Evolutionary conservation across 108 stramenopile species (phyloP).

Genomic region (Nitzschia putrida): DNA sequence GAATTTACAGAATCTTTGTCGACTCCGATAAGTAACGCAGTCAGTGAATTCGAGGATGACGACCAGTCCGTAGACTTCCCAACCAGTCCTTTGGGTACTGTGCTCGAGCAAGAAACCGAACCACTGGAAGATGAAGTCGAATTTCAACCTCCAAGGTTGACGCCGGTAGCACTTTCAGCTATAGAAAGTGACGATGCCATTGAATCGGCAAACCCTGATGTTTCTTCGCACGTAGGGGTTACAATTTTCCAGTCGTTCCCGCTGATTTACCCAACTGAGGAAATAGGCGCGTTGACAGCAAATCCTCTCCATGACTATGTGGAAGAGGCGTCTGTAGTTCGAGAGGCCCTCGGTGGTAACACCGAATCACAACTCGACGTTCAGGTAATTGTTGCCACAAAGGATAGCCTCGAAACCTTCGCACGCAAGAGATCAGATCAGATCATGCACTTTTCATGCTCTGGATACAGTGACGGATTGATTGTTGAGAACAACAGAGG

Average conservation of each 20-base stretch:
- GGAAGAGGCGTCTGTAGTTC: constrained; percentile 4
- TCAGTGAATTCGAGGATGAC: constrained; percentile 10
- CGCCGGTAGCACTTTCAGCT: background rate
- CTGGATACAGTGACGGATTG: constrained; percentile 49
- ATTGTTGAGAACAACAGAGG: constrained; percentile 64
- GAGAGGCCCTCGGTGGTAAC: constrained; percentile 3
- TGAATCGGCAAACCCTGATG: background rate
- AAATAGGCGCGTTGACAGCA: constrained; percentile 1
- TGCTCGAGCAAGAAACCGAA: too few species aligned
- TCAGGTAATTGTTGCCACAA: constrained; percentile 51
- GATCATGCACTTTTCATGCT: constrained; percentile 58
- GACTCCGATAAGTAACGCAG: background rate
- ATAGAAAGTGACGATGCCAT: background rate
- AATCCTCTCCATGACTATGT: constrained; percentile 17
- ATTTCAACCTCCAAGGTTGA: background rate
- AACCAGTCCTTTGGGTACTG: background rate
- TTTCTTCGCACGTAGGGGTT: constrained; percentile 20
- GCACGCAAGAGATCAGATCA: constrained; percentile 25
- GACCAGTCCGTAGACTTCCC: constrained; percentile 1
- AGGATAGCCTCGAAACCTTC: constrained; percentile 34
- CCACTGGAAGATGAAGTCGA: too few species aligned
- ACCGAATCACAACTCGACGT: constrained; percentile 27
- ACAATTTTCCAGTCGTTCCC: constrained; percentile 28
- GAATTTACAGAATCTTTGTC: background rate
- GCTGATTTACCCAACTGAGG: constrained; percentile 17